Conservation (phyloP, 768 basidiomycete genomes). For the Neoboletus brunneissimus region DNA sequence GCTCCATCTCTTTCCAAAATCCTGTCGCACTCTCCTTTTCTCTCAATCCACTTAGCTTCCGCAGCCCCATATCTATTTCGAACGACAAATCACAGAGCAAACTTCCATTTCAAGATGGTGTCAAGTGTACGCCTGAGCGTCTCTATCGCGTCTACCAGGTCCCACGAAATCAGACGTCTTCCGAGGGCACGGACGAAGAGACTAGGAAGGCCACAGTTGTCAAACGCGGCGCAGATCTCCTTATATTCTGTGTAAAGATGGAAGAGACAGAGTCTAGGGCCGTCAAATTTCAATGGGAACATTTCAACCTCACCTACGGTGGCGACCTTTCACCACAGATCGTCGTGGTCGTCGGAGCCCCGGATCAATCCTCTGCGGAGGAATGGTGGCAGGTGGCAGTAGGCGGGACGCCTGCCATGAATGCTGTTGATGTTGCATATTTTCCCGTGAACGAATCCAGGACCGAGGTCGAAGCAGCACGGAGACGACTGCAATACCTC, state of each 20-base stretch:
- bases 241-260: conserved; percentile 23
- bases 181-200: conserved; percentile 4
- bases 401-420: not conserved
- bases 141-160: conserved; percentile 27
- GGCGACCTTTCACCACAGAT: conserved; percentile 28
- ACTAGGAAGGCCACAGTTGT: conserved; percentile 6
- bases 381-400: conserved; percentile 20
- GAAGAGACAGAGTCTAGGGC: not conserved
- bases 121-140: conserved; percentile 6
- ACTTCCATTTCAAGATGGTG: conserved; percentile 22
- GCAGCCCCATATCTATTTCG: conserved; percentile 23
- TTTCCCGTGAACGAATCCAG: not conserved
- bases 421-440: conserved; percentile 12
- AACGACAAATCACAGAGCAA: conserved; percentile 7
- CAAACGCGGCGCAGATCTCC: conserved; percentile 26
- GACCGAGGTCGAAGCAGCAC: not conserved
- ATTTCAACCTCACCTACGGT: conserved; percentile 26
- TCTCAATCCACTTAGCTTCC: conserved; percentile 14
- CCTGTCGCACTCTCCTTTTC: conserved; percentile 20
- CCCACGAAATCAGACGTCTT: not conserved
- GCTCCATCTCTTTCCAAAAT: conserved; percentile 23
- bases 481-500: conserved; percentile 8
- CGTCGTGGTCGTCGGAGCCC: conserved; percentile 22
- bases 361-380: conserved; percentile 13
- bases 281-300: conserved; percentile 26